Evolutionary conservation across 2,329 filamentous ascomycete genomes (phyloP).

Genomic region (Fusarium clavum): DNA sequence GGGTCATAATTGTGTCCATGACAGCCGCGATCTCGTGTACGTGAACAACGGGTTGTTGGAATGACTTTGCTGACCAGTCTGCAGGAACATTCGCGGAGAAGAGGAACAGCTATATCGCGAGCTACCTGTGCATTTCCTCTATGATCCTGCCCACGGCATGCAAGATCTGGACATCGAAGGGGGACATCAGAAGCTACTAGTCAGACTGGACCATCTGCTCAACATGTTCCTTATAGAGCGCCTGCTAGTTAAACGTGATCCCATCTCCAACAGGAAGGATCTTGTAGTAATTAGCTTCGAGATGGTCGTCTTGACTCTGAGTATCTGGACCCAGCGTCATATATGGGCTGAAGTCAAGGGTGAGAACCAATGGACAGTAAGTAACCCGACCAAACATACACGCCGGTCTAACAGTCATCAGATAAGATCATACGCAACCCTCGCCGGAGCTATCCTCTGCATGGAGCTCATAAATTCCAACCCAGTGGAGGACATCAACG

Average conservation of each 20-base stretch:
- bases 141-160: neutral
- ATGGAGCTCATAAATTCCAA: neutral
- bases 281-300: neutral
- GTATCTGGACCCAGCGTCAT: neutral
- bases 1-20: neutral
- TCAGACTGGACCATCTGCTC: neutral
- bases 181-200: neutral
- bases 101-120: neutral
- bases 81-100: neutral
- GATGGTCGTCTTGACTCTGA: neutral
- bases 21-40: neutral
- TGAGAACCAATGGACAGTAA: neutral
- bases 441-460: neutral
- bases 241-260: neutral
- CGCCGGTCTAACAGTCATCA: neutral
- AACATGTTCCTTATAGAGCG: neutral
- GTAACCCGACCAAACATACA: neutral
- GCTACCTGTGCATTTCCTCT: neutral
- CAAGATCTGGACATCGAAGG: neutral
- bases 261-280: neutral
- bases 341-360: neutral
- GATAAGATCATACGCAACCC: neutral
- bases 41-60: too few species aligned
- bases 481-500: neutral
- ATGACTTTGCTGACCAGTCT: too few species aligned